Conservation (phyloP, 148 eudicot species). For the Tetragonia tetragonoides region DNA sequence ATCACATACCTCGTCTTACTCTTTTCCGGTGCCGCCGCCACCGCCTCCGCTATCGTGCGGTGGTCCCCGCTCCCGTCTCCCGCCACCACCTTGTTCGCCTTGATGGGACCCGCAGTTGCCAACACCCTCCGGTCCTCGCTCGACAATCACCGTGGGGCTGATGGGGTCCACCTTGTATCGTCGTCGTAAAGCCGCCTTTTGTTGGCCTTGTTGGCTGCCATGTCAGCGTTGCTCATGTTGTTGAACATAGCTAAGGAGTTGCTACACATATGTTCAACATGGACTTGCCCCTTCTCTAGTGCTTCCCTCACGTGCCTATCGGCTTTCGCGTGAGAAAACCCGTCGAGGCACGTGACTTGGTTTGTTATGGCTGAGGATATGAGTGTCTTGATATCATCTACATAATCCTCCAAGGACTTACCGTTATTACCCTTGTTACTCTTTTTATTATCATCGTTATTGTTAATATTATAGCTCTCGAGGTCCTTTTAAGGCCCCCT, state of each 20-base stretch:
- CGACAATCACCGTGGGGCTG: slow-evolving; percentile 61
- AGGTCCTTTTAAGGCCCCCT: slow-evolving; percentile 39
- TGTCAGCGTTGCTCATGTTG: slow-evolving; percentile 60
- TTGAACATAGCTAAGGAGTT: slow-evolving; percentile 71
- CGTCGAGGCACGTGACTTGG: slow-evolving; percentile 76
- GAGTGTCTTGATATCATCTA: slow-evolving; percentile 62
- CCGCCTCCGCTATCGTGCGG: slow-evolving; percentile 58
- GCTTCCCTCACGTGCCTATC: slow-evolving; percentile 50
- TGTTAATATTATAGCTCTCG: slow-evolving; percentile 28
- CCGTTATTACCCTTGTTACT: slow-evolving; percentile 9
- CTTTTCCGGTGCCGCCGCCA: slow-evolving; percentile 60
- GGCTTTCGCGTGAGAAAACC: slow-evolving; percentile 52
- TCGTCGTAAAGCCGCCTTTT: neutral
- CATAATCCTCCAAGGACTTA: slow-evolving; percentile 40
- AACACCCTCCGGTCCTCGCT: slow-evolving; percentile 55
- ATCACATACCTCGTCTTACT: slow-evolving; percentile 62
- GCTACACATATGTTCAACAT: slow-evolving; percentile 70
- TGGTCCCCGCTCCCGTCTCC: slow-evolving; percentile 67
- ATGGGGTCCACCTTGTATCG: slow-evolving; percentile 11
- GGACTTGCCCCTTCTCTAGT: slow-evolving; percentile 35
- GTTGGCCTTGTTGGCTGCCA: slow-evolving; percentile 24
- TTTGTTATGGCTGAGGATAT: slow-evolving; percentile 76
- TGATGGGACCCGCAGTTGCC: slow-evolving; percentile 36
- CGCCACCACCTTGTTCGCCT: slow-evolving; percentile 66
- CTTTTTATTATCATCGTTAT: neutral